Evolutionary conservation across 2,329 filamentous ascomycete genomes (phyloP).

Genomic region (Rhynchosporium agropyri): DNA sequence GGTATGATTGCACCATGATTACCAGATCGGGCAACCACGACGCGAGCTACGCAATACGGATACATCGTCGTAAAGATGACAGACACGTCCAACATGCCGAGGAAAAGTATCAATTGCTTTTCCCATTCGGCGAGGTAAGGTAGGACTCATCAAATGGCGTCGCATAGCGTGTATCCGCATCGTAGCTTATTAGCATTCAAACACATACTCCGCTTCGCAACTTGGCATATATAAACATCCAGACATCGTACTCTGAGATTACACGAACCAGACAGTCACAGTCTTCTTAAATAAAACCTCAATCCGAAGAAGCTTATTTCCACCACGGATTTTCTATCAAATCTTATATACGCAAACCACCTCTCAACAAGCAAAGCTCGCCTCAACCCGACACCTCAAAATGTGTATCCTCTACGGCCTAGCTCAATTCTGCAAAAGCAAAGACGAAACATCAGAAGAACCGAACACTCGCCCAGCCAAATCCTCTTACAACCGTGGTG

Average conservation of each 20-base stretch:
- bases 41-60: not conserved
- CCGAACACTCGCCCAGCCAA: constrained; percentile 1
- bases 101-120: not conserved
- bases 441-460: not conserved
- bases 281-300: not conserved
- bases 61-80: not conserved
- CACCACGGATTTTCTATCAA: too few relatives aligned
- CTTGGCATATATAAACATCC: not conserved
- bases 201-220: not conserved
- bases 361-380: not conserved
- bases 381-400: not conserved
- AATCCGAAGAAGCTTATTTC: too few relatives aligned
- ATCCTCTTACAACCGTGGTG: not conserved
- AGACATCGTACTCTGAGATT: not conserved
- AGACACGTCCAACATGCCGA: not conserved
- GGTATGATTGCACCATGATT: not conserved
- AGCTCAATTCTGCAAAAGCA: not conserved
- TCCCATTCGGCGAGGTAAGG: not conserved
- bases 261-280: not conserved
- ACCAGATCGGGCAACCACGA: constrained; percentile 12
- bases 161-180: not conserved
- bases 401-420: not conserved
- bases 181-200: not conserved
- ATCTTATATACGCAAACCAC: not conserved
- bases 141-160: not conserved